Evolutionary conservation across 441 rosid genomes (phyloP).

Genomic region (Monsonia emarginata): DNA sequence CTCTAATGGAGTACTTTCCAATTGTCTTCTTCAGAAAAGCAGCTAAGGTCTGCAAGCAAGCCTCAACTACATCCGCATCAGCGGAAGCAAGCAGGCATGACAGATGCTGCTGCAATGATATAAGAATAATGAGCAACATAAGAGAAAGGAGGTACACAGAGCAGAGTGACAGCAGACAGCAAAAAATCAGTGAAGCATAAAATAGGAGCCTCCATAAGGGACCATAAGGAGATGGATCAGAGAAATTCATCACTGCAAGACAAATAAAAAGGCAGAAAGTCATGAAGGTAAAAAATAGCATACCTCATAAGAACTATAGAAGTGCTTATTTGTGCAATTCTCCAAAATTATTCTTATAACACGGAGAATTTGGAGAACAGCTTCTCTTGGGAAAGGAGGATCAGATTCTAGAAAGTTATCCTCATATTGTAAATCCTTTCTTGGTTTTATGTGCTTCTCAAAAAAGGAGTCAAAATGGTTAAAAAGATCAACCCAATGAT

Average conservation of each 20-base stretch:
- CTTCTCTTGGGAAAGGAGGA: slow-evolving; percentile 77
- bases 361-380: slow-evolving; percentile 81
- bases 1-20: slow-evolving; percentile 77
- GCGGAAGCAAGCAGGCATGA: slow-evolving; percentile 85
- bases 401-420: slow-evolving; percentile 60
- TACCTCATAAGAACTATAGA: slow-evolving; percentile 92
- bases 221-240: neutral
- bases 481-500: slow-evolving; percentile 97
- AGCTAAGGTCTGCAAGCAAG: slow-evolving; percentile 82
- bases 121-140: slow-evolving; percentile 19
- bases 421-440: slow-evolving; percentile 80
- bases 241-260: neutral
- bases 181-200: neutral
- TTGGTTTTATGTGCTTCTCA: slow-evolving; percentile 74
- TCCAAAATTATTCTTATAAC: slow-evolving; percentile 84
- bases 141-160: slow-evolving; percentile 1
- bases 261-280: neutral
- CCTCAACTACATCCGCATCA: slow-evolving; percentile 90
- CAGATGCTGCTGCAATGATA: slow-evolving; percentile 80
- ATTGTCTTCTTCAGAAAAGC: slow-evolving; percentile 73
- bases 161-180: neutral
- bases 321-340: slow-evolving; percentile 90
- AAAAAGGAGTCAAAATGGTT: slow-evolving; percentile 87
- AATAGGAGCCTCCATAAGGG: neutral
- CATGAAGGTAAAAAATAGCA: neutral